A percentile compares a stretch with the other conserved stretches of the same genome.
These are phyloP conservation scores for Thalassiosira hispida DNA, from an alignment of 352 stramenopile species.

Conservation along the genomic window DNA sequence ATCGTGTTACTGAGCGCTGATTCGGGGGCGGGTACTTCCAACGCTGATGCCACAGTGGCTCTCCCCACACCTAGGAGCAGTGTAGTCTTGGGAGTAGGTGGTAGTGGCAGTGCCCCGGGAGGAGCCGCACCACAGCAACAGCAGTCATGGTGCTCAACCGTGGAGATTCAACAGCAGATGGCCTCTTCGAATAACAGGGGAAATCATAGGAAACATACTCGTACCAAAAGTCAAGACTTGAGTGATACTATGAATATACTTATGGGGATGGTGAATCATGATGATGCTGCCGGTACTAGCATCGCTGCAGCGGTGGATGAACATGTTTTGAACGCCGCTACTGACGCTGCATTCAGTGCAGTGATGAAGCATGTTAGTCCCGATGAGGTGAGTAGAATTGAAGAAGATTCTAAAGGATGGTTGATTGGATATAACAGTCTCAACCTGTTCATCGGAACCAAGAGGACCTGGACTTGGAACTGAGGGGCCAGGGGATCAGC, in stretches of 20 bases:
- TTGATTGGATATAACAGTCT: too few relatives aligned
- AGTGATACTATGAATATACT: background rate
- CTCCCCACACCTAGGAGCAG: too few relatives aligned
- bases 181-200: too few relatives aligned
- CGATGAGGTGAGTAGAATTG: background rate
- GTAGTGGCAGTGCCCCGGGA: background rate
- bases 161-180: too few relatives aligned
- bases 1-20: background rate
- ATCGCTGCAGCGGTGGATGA: background rate
- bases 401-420: too few relatives aligned
- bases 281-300: background rate
- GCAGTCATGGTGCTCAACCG: too few relatives aligned
- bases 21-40: background rate
- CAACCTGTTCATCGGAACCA: too few relatives aligned
- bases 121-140: background rate
- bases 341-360: background rate
- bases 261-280: background rate
- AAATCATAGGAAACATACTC: background rate
- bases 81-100: too few relatives aligned
- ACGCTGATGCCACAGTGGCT: too few relatives aligned
- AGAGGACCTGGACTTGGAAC: too few relatives aligned
- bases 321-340: background rate
- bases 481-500: too few relatives aligned
- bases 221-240: background rate
- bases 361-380: constrained; percentile 1